Evolutionary conservation across 192 early-diverging fungal genomes (phyloP), one percentile per base, ranked within the genome.

Genomic region (Gigaspora rosea): DNA sequence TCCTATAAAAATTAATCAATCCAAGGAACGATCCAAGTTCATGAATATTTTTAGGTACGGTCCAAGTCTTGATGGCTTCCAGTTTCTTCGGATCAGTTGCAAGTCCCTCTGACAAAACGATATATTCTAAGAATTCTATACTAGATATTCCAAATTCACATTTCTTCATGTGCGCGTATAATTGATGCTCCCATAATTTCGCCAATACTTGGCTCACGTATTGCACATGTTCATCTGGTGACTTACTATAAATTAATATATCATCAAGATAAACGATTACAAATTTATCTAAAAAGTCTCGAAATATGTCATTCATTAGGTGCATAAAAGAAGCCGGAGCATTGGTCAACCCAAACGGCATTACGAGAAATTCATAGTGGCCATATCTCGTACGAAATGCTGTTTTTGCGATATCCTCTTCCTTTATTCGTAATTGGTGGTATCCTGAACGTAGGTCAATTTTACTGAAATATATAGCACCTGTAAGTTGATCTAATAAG

Each of bases 401-500:
- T 4, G 79, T 82, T 50, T 88, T 88, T 0, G 47, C 20, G 0
- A 81, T 63, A 48, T 89, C 85, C 0, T 49, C 78, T 32, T 75
- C n/a, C 10, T 56, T 1, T 0, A 90, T 77, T 3, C 77, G 72
- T 3, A 90, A 75, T 70, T 84, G 82, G 47, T 88, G 73, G 66
- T 85, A 92, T 0, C 81, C 86, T 3, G 66, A 75, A 1, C 49
- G 50, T 12, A 87, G 62, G 70, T 89, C 88, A 0, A 90, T 64
- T 32, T 85, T 85, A 9, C 81, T 78, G 71, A 88, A 90, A 11
- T 81, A 18, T 10, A 58, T 32, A 4, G 79, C 73, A 1, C 78
- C 80, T 47, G 61, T 46, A 0, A 86, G 75, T 6, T 58, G 65
- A 18, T 84, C 85, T 22, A 90, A 59, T 12, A 82, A 70, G n/a